Percentiles rank a stretch among this genome's conserved stretches.
Evolutionary conservation across 2,329 filamentous ascomycete species (phyloP).

Genomic region (Parafenestella ontariensis): DNA sequence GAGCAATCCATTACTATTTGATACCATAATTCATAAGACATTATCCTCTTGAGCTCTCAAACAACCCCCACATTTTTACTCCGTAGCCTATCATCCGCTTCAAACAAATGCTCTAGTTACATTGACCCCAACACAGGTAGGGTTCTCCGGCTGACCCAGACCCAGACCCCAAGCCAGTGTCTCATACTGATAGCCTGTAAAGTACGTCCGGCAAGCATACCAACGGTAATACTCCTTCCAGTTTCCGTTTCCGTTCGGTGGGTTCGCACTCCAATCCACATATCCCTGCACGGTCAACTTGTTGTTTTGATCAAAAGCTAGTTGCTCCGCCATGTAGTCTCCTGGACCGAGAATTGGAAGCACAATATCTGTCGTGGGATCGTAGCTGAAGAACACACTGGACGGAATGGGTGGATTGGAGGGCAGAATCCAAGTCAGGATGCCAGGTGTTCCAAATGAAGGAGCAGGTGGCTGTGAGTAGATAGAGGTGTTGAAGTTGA

Average conservation of each 20-base stretch:
- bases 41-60: neutral
- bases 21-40: neutral
- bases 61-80: neutral
- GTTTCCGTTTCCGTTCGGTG: constrained; percentile 27
- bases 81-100: neutral
- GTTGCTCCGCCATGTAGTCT: constrained; percentile 23
- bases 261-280: constrained; percentile 49
- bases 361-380: constrained; percentile 52
- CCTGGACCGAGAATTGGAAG: constrained; percentile 51
- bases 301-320: constrained; percentile 52
- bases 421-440: constrained; percentile 54
- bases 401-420: constrained; percentile 41
- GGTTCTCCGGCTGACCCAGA: constrained; percentile 51
- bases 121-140: constrained; percentile 53
- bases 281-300: constrained; percentile 51
- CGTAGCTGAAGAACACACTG: constrained; percentile 46
- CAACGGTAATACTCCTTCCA: constrained; percentile 50
- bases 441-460: constrained; percentile 32
- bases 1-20: neutral
- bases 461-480: constrained; percentile 17
- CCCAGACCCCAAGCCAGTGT: constrained; percentile 55
- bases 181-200: constrained; percentile 51
- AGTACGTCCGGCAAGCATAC: constrained; percentile 55
- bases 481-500: constrained; percentile 46
- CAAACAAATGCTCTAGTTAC: constrained; percentile 46